Base-by-base conservation (phyloP, 106 monocot species). In the Allium fistulosum region DNA sequence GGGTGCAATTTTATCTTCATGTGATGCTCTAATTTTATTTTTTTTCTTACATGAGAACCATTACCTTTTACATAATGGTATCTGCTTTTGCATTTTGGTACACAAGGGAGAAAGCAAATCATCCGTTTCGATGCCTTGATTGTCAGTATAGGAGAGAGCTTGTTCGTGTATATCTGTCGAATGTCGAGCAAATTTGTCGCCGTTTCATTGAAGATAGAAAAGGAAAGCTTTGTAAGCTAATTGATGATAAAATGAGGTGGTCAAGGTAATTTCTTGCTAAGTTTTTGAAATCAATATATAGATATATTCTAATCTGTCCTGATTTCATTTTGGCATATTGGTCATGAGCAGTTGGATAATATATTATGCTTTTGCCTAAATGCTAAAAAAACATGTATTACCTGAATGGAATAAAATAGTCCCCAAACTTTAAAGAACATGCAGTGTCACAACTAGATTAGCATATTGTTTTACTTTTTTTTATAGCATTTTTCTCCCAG, bases 51-150 rank as follows among this genome's bases (percentile, higher is more conserved):
- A 17, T 69, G 61, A 56, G 69, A 55, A 69, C 14, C 26, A 9
- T 59, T 17, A 67, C 13, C 50, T 60, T 68, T 81, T 74, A 48
- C 61, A 59, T 78, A 71, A 75, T 65, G 51, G 10, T 61, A 15
- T 60, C 12, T 65, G 59, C 45, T 75, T 81, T 22, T 76, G 67
- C 58, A 71, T 77, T 80, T 66, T 81, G 68, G 4, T 69, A 75
- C 72, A 74, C 60, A 50, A 97, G 97, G 86, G 92, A 92, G 84
- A 92, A 89, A 74, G 77, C 86, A 72, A 60, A 97, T 51, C 77
- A 84, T 10, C 97, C 89, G 49, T 97, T 97, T 73, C 88, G 89
- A 62, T 97, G 89, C 75, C 97, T 97, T 72, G 97, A 89, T 61
- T 74, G 80, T 56, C 86, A 89, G 72, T 92, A 92, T 47, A 77